phyloP scores from a whole-genome alignment of 176 grass and related monocot genomes.

The Areca catechu region DNA sequence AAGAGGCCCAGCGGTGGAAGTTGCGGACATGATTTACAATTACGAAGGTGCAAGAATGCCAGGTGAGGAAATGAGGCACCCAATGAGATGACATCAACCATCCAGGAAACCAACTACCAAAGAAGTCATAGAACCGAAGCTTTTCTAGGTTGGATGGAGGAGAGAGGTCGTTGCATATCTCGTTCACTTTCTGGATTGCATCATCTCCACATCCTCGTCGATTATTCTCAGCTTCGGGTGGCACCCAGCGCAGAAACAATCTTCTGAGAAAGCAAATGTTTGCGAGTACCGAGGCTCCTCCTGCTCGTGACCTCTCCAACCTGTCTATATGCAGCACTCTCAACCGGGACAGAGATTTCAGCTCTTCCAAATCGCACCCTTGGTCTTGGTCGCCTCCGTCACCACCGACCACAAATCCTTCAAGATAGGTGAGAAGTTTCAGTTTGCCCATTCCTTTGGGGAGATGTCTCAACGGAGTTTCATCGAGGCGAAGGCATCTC shows the following conservation, averaged over 20 bases:
- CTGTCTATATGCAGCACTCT: neutral
- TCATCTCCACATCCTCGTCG: neutral
- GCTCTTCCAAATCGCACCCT: too few species aligned
- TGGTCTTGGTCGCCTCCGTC: too few species aligned
- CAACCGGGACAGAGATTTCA: neutral
- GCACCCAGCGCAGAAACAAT: conserved; percentile 2
- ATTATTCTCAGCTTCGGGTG: neutral
- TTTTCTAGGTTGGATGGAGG: conserved; percentile 20
- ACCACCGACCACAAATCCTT: too few species aligned
- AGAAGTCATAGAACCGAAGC: neutral
- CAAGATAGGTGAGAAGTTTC: too few species aligned
- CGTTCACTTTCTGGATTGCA: neutral
- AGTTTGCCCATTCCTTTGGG: conserved; percentile 19
- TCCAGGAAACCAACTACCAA: neutral
- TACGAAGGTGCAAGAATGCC: neutral
- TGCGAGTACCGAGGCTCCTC: neutral
- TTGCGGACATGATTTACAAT: conserved; percentile 9
- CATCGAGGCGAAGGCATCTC: neutral
- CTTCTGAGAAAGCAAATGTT: conserved; percentile 1
- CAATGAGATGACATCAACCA: conserved; percentile 5
- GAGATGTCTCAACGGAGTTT: conserved; percentile 4
- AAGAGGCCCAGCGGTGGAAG: conserved; percentile 27
- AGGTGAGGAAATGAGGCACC: conserved; percentile 14
- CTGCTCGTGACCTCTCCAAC: neutral
- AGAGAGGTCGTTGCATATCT: conserved; percentile 4